phyloP scores from a whole-genome alignment of 805 yeast genomes.

The Yamadazyma nakazawae region DNA sequence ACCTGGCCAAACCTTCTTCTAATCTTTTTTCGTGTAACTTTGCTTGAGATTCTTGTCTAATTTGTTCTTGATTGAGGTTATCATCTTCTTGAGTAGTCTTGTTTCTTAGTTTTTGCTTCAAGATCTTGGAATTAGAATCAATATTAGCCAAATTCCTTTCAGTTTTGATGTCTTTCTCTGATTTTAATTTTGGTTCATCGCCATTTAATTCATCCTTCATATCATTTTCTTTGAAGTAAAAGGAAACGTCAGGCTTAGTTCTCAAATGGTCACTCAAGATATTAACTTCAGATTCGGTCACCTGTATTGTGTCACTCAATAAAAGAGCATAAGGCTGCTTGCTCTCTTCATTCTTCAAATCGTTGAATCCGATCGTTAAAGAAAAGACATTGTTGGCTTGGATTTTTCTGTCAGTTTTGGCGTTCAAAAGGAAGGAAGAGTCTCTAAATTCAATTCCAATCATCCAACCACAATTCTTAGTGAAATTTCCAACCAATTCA shows the following conservation, averaged over 20 bases:
- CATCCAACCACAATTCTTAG: conserved; percentile 82
- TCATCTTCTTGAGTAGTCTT: conserved; percentile 74
- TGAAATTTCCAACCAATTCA: conserved; percentile 58
- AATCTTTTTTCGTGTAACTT: conserved; percentile 82
- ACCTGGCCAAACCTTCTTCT: conserved; percentile 81
- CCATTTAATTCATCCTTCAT: conserved; percentile 25
- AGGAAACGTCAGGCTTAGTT: conserved; percentile 70
- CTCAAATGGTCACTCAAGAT: conserved; percentile 74
- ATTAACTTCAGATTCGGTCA: conserved; percentile 58
- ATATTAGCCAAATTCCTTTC: conserved; percentile 28
- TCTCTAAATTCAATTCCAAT: conserved; percentile 90
- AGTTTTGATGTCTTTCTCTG: conserved; percentile 36
- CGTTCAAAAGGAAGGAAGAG: conserved; percentile 65
- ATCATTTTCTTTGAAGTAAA: conserved; percentile 65
- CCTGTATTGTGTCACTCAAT: conserved; percentile 76
- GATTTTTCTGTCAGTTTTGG: conserved; percentile 65
- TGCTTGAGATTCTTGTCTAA: conserved; percentile 77
- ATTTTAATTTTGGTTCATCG: conserved; percentile 25
- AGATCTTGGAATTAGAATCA: conserved; percentile 56
- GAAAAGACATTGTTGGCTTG: conserved; percentile 73
- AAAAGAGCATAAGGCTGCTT: conserved; percentile 62
- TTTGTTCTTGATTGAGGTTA: conserved; percentile 58
- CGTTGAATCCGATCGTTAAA: conserved; percentile 72
- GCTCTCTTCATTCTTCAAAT: conserved; percentile 47
- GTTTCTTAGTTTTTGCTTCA: conserved; percentile 75